phyloP scores from a whole-genome alignment of 2,329 filamentous ascomycete species.

The Endoconidiophora laricicola region DNA sequence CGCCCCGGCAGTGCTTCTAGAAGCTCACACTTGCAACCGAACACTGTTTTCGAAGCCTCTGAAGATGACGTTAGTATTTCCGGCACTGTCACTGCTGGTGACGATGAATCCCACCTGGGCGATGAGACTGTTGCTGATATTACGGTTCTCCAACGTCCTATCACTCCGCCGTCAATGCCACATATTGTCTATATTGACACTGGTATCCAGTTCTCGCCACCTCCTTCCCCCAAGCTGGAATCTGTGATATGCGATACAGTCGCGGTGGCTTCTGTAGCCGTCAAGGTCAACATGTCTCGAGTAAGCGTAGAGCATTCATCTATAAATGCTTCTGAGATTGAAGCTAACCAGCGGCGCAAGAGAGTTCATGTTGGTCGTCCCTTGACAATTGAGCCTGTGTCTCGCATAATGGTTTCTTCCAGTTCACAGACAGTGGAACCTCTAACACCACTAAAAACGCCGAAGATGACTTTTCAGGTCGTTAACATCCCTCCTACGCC shows the following conservation, averaged over 20 bases:
- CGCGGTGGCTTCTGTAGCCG: slow-evolving; percentile 2
- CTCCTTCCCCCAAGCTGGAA: slow-evolving; percentile 47
- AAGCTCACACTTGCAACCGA: slow-evolving; percentile 36
- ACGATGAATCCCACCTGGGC: not conserved
- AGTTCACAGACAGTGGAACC: slow-evolving; percentile 46
- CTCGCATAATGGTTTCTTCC: slow-evolving; percentile 42
- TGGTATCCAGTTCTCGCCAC: slow-evolving; percentile 72
- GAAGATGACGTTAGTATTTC: slow-evolving; percentile 29
- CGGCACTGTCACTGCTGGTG: slow-evolving; percentile 6
- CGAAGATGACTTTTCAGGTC: not conserved
- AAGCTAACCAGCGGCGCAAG: slow-evolving; percentile 60
- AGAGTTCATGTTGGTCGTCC: slow-evolving; percentile 40
- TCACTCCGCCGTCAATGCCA: slow-evolving; percentile 15
- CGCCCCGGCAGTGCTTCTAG: slow-evolving; percentile 38
- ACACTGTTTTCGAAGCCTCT: slow-evolving; percentile 37
- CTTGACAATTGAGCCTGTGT: slow-evolving; percentile 30
- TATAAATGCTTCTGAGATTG: slow-evolving; percentile 40
- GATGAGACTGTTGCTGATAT: slow-evolving; percentile 7
- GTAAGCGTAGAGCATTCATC: slow-evolving; percentile 15
- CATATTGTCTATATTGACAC: slow-evolving; percentile 49
- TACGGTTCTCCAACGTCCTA: slow-evolving; percentile 8
- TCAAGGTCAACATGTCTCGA: slow-evolving; percentile 8
- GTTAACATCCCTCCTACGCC: slow-evolving; percentile 23
- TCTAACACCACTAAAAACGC: slow-evolving; percentile 16
- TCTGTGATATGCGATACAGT: slow-evolving; percentile 15